Conservation (phyloP, 768 basidiomycete genomes). For the Paxillus ammoniavirescens region DNA sequence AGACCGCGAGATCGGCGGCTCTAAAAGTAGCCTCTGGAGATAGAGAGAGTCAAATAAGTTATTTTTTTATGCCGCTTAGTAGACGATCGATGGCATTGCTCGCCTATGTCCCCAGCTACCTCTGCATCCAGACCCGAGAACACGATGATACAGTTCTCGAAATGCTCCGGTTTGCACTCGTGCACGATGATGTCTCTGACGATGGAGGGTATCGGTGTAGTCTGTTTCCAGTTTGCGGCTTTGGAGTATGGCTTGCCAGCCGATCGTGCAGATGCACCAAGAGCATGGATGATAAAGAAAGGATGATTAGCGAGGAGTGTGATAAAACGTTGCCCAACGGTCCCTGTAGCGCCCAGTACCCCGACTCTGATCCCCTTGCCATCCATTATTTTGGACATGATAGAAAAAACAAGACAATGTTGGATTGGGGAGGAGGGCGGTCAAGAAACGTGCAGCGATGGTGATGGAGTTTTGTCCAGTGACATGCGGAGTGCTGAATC, state of each 20-base stretch:
- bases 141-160: constrained; percentile 78
- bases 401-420: neutral
- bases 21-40: constrained; percentile 80
- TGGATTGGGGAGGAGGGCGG: neutral
- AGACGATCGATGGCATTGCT: constrained; percentile 2
- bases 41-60: neutral
- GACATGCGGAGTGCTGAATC: neutral
- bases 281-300: constrained; percentile 81
- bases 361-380: constrained; percentile 52
- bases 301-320: constrained; percentile 84
- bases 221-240: constrained; percentile 88
- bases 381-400: constrained; percentile 23
- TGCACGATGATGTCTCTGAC: constrained; percentile 60
- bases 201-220: constrained; percentile 62
- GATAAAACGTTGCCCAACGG: constrained; percentile 95
- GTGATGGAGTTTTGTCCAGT: neutral
- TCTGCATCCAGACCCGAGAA: constrained; percentile 97
- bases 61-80: neutral
- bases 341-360: constrained; percentile 86
- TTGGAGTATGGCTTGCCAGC: constrained; percentile 78
- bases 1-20: constrained; percentile 83
- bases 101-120: constrained; percentile 94
- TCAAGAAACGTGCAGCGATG: neutral
- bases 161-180: constrained; percentile 76
- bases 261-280: constrained; percentile 88